These are phyloP conservation scores for Bipolaris oryzae DNA, from an alignment of 2,329 filamentous ascomycete genomes.

Conservation along the genomic window DNA sequence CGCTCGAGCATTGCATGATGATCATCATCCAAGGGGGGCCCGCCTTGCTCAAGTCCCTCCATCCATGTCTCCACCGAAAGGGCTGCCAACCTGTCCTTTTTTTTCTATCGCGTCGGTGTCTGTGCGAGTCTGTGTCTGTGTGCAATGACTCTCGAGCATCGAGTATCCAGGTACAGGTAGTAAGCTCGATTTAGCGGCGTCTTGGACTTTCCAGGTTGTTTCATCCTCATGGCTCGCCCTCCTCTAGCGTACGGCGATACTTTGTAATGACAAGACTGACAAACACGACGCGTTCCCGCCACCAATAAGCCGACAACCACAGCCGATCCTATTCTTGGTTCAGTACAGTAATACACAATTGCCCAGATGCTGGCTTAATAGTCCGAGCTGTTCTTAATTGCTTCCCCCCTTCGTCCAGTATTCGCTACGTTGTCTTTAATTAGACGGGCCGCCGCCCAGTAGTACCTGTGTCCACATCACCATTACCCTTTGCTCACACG, in stretches of 20 bases:
- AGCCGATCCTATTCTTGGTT: slow-evolving; percentile 25
- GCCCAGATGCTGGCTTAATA: slow-evolving; percentile 16
- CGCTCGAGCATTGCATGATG: not conserved
- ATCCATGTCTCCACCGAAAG: not conserved
- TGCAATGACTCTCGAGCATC: slow-evolving; percentile 14
- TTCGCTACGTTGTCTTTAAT: slow-evolving; percentile 24
- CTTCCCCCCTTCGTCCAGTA: slow-evolving; percentile 15
- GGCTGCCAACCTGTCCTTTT: slow-evolving; percentile 8
- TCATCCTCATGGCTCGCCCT: slow-evolving; percentile 19
- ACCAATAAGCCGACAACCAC: slow-evolving; percentile 14
- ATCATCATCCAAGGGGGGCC: too few species aligned
- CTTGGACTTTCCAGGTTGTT: slow-evolving; percentile 18
- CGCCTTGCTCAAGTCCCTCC: too few species aligned
- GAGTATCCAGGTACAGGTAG: not conserved
- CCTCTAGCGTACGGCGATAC: slow-evolving; percentile 14
- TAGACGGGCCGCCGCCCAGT: slow-evolving; percentile 16
- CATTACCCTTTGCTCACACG: slow-evolving; percentile 6
- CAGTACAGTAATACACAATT: not conserved
- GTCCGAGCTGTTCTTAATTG: slow-evolving; percentile 14
- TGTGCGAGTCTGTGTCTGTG: slow-evolving; percentile 4
- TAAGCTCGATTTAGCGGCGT: slow-evolving; percentile 13
- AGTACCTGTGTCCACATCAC: slow-evolving; percentile 18
- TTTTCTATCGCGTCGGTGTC: not conserved
- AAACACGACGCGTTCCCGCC: slow-evolving; percentile 16
- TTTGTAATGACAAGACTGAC: slow-evolving; percentile 23